These are phyloP conservation scores for Fusarium metavorans DNA, from an alignment of 2,329 filamentous ascomycete species.

Conservation along the genomic window DNA sequence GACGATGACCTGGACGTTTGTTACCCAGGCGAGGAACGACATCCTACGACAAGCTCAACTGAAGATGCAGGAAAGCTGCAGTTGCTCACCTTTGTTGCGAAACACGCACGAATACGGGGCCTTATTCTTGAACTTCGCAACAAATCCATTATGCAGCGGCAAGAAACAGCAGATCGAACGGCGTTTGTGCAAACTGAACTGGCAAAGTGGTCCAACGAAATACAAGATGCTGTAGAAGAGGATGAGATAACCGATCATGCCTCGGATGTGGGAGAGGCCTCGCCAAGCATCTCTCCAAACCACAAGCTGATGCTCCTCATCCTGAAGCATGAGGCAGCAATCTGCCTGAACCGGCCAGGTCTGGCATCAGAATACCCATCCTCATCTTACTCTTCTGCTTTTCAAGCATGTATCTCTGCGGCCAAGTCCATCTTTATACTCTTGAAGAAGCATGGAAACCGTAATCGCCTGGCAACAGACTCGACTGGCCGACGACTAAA, in stretches of 20 bases:
- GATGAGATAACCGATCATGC: slow-evolving; percentile 39
- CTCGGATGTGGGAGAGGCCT: slow-evolving; percentile 4
- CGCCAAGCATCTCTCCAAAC: slow-evolving; percentile 42
- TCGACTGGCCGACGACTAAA: slow-evolving; percentile 15
- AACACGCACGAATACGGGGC: slow-evolving; percentile 62
- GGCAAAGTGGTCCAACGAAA: slow-evolving; percentile 65
- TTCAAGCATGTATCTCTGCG: slow-evolving; percentile 64
- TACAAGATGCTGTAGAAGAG: slow-evolving; percentile 61
- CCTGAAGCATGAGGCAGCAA: slow-evolving; percentile 62
- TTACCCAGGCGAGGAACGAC: slow-evolving; percentile 61
- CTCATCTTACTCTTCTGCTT: slow-evolving; percentile 58
- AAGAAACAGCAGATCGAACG: slow-evolving; percentile 56
- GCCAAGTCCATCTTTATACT: slow-evolving; percentile 60
- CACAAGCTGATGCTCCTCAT: slow-evolving; percentile 58
- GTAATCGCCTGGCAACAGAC: slow-evolving; percentile 21
- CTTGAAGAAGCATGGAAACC: slow-evolving; percentile 47
- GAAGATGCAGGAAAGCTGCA: slow-evolving; percentile 47
- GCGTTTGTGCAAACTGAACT: slow-evolving; percentile 62
- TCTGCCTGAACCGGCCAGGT: slow-evolving; percentile 63
- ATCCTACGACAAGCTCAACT: slow-evolving; percentile 40
- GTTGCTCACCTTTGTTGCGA: slow-evolving; percentile 56
- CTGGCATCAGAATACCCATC: slow-evolving; percentile 58
- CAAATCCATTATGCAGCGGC: slow-evolving; percentile 60
- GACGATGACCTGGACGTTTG: slow-evolving; percentile 71
- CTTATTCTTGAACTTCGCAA: slow-evolving; percentile 65